Evolutionary conservation across 495 filamentous ascomycete species (phyloP).

Genomic region (Penicillium arizonense): DNA sequence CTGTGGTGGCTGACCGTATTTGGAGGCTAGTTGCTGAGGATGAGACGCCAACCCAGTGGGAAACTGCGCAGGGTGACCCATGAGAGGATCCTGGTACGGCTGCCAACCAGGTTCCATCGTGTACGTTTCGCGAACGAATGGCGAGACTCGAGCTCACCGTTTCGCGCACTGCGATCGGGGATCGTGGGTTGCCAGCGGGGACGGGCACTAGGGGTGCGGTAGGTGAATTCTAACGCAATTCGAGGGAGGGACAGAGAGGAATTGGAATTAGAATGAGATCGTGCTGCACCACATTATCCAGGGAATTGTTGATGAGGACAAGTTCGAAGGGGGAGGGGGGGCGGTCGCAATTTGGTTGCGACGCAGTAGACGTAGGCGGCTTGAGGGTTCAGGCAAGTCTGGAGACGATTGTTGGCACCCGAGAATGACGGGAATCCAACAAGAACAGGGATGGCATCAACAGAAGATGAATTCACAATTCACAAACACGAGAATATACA

Average conservation of each 20-base stretch:
- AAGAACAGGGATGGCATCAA: neutral
- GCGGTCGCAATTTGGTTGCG: slow-evolving; percentile 21
- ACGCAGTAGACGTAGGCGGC: slow-evolving; percentile 10
- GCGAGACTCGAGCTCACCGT: slow-evolving; percentile 18
- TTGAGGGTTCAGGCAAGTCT: slow-evolving; percentile 4
- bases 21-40: slow-evolving; percentile 39
- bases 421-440: neutral
- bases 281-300: slow-evolving; percentile 33
- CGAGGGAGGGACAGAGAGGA: slow-evolving; percentile 18
- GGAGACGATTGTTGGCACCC: neutral
- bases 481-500: slow-evolving; percentile 1
- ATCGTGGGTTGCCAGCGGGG: slow-evolving; percentile 30
- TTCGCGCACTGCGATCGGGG: slow-evolving; percentile 33
- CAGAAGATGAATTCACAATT: neutral
- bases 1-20: slow-evolving; percentile 51
- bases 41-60: slow-evolving; percentile 39
- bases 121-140: neutral
- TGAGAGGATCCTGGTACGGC: slow-evolving; percentile 46
- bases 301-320: slow-evolving; percentile 10
- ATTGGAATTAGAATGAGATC: slow-evolving; percentile 20
- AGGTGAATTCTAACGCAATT: slow-evolving; percentile 21
- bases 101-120: slow-evolving; percentile 56
- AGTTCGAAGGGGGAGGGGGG: slow-evolving; percentile 10
- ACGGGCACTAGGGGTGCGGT: slow-evolving; percentile 29
- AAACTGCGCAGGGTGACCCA: slow-evolving; percentile 43